These are phyloP conservation scores for Hyaloscypha bicolor DNA, from an alignment of 495 filamentous ascomycete species.

Conservation along the genomic window DNA sequence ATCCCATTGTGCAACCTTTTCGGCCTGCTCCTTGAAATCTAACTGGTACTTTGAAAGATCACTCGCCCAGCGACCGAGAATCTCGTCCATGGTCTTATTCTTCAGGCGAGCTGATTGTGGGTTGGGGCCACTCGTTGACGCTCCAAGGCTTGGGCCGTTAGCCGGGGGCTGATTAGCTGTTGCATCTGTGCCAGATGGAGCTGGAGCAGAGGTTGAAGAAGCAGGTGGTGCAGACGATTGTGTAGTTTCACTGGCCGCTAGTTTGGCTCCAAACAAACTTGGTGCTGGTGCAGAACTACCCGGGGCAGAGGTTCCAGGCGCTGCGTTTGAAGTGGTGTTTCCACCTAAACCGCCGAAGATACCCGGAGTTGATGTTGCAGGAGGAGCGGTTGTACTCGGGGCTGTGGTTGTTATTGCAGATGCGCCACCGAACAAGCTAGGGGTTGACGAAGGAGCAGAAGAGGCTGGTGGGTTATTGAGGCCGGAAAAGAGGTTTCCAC, in stretches of 20 bases:
- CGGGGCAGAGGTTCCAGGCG: conserved; percentile 21
- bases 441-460: conserved; percentile 21
- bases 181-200: conserved; percentile 8
- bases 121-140: conserved; percentile 76
- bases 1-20: conserved; percentile 89
- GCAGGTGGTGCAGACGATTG: conserved; percentile 27
- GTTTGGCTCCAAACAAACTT: conserved; percentile 29
- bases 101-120: conserved; percentile 88
- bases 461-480: not conserved
- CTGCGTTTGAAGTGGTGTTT: not conserved
- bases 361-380: not conserved
- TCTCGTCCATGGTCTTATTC: conserved; percentile 99
- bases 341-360: conserved; percentile 23
- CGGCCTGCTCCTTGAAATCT: conserved; percentile 87
- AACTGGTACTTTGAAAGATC: conserved; percentile 95
- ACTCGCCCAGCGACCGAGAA: conserved; percentile 96
- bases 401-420: conserved; percentile 25
- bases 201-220: conserved; percentile 27
- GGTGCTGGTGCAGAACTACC: conserved; percentile 24
- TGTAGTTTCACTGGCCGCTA: conserved; percentile 2
- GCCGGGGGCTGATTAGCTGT: not conserved
- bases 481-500: not conserved
- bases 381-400: conserved; percentile 10
- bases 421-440: conserved; percentile 26
- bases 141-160: conserved; percentile 10